Base-by-base conservation (phyloP, 1,139 yeast species). In the Lodderomyces jiufengensis region DNA sequence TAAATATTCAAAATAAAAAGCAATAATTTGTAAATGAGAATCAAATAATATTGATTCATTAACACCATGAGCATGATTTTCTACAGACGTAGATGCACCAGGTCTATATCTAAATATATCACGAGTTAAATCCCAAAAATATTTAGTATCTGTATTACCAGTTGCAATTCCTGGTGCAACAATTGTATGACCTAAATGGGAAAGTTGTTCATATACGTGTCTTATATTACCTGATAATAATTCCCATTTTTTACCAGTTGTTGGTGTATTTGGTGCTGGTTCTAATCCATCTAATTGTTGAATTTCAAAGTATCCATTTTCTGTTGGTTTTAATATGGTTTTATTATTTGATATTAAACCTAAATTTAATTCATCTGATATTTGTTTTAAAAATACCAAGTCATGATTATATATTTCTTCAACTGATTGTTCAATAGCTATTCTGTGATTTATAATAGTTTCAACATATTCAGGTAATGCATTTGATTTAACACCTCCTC, bases 211-310 rank as follows among this genome's bases (percentile, higher is more conserved):
- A 47, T 66, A 78, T 27, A 78, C 62, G 43, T 76, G 73, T 33
- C 76, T 68, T 33, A 78, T 67, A 2, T 80, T 61, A 5, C 84
- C 82, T 0, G 74, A 73, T 31, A 77, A 63, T 3, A 65, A 42
- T 27, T 67, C 63, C 81, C 82, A 80, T 7, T 65, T 56, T n/a
- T 55, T 61, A 29, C 70, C 71, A 33, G 60, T 61, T 11, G 57
- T 54, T 4, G 74, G 73, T 0, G 84, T 67, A 5, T 69, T 52
- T 3, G 85, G 85, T 1, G 85, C 78, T 5, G 84, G 80, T 37
- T 72, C 73, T 22, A 74, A 54, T 4, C 62, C 52, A 14, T 52
- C 55, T 5, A 43, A 40, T 29, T 57, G 41, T 3, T 56, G 46
- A 29, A 78, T 51, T 25, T 60, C 61, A 51, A 80, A 70, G 26